These are phyloP conservation scores for Citrullus mucosospermus DNA, from an alignment of 306 rosid species.

Conservation along the genomic window DNA sequence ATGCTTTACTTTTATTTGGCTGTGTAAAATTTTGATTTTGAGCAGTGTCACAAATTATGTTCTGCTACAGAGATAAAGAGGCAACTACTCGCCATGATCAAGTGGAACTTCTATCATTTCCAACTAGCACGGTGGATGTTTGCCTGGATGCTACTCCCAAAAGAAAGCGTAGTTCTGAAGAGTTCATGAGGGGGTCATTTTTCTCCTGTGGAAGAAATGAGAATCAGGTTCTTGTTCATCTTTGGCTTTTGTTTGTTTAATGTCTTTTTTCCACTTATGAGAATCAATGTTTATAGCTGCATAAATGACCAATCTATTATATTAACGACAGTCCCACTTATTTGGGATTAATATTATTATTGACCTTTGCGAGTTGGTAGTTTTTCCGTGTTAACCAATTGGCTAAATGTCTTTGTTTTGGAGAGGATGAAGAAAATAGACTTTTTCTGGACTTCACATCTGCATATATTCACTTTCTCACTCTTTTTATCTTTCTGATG, in stretches of 20 bases:
- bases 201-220: slow-evolving; percentile 54
- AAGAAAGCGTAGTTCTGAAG: slow-evolving; percentile 50
- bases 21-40: slow-evolving; percentile 7
- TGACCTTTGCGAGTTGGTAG: no score
- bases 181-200: slow-evolving; percentile 42
- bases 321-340: not conserved
- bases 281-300: not conserved
- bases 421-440: not conserved
- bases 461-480: not conserved
- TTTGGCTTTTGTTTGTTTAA: not conserved
- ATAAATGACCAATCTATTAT: not conserved
- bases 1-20: slow-evolving; percentile 12
- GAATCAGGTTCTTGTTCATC: slow-evolving; percentile 68
- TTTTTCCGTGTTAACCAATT: not conserved
- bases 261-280: not conserved
- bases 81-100: slow-evolving; percentile 26
- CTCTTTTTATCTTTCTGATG: not conserved
- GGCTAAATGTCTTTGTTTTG: not conserved
- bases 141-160: slow-evolving; percentile 74
- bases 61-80: slow-evolving; percentile 33
- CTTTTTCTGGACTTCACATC: not conserved
- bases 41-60: slow-evolving; percentile 7
- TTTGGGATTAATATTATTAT: not conserved
- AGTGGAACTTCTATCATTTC: slow-evolving; percentile 54
- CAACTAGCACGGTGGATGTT: slow-evolving; percentile 21